A percentile compares a stretch with the other conserved stretches of the same genome.
These are phyloP conservation scores for Pterocarpus santalinus DNA, from an alignment of 306 rosid genomes.

Conservation along the genomic window DNA sequence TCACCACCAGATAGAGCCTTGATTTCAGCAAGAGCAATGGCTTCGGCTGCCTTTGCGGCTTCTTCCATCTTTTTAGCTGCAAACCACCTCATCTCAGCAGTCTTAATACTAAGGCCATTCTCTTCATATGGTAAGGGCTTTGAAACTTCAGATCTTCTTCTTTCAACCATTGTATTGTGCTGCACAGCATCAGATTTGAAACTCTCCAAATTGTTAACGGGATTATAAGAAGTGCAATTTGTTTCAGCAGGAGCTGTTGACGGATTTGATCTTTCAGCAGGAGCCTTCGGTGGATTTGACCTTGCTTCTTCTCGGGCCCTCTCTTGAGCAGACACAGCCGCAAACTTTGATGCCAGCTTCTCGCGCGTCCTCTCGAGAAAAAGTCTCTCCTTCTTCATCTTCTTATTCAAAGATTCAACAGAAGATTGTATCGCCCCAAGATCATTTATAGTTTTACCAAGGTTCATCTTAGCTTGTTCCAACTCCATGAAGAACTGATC, in stretches of 20 bases:
- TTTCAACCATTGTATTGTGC: constrained; percentile 50
- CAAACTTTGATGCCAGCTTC: constrained; percentile 68
- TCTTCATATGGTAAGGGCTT: constrained; percentile 45
- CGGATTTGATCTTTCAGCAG: constrained; percentile 26
- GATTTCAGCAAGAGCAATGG: constrained; percentile 91
- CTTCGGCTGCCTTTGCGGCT: constrained; percentile 96
- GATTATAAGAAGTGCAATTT: constrained; percentile 30
- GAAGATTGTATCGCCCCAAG: constrained; percentile 86
- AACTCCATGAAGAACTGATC: constrained; percentile 76
- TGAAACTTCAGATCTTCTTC: constrained; percentile 49
- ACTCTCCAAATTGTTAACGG: constrained; percentile 43
- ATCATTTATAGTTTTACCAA: constrained; percentile 83
- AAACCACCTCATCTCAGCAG: constrained; percentile 89
- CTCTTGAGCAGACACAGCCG: constrained; percentile 67
- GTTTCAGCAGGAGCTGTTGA: constrained; percentile 36
- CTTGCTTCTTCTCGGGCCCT: constrained; percentile 51
- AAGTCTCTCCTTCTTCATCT: constrained; percentile 78
- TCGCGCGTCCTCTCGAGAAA: constrained; percentile 76
- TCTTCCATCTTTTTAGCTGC: constrained; percentile 99
- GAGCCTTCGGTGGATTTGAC: constrained; percentile 43
- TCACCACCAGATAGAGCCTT: constrained; percentile 64
- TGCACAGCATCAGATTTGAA: constrained; percentile 44
- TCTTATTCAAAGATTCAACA: constrained; percentile 80
- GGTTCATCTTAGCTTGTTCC: constrained; percentile 81
- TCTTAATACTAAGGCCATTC: constrained; percentile 57